Conservation (phyloP, 345 rosid genomes). For the Moricandia arvensis region DNA sequence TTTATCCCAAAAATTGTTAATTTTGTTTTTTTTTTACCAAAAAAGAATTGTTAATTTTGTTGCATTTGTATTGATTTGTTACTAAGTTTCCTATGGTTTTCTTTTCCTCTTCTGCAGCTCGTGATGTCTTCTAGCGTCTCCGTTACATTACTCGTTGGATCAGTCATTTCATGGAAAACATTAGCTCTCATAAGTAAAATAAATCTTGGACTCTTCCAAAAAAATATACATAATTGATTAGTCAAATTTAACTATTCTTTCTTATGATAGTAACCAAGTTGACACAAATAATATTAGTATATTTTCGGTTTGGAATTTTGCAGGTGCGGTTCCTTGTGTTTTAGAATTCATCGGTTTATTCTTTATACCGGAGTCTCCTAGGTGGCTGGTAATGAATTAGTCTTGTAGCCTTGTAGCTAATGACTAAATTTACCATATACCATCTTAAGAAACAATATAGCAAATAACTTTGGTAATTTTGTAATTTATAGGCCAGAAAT, state of each 20-base stretch:
- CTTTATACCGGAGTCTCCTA: constrained; percentile 42
- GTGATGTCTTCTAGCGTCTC: constrained; percentile 75
- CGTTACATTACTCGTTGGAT: constrained; percentile 61
- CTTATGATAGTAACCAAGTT: constrained; percentile 40
- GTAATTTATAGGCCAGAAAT: constrained; percentile 47
- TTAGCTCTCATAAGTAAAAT: constrained; percentile 66
- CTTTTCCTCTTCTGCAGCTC: constrained; percentile 39
- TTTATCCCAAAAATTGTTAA: too few species aligned
- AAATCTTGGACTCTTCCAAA: neutral
- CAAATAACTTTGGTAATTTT: neutral
- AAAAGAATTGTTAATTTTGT: neutral
- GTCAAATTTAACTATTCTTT: constrained; percentile 2
- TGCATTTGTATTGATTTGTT: too few species aligned
- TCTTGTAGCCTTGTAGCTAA: neutral
- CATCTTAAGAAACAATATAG: neutral
- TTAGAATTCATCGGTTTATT: constrained; percentile 28
- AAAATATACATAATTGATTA: neutral
- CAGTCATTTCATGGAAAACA: constrained; percentile 60
- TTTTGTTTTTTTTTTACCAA: too few species aligned
- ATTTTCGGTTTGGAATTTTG: constrained; percentile 25
- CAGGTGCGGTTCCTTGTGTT: constrained; percentile 52
- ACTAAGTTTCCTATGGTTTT: too few species aligned
- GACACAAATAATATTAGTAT: constrained; percentile 27
- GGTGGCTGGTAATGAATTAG: constrained; percentile 60
- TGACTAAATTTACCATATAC: neutral